Evolutionary conservation across 257 asterid species (phyloP), one percentile per base, ranked within the genome.

Genomic region (Anisodus tanguticus): DNA sequence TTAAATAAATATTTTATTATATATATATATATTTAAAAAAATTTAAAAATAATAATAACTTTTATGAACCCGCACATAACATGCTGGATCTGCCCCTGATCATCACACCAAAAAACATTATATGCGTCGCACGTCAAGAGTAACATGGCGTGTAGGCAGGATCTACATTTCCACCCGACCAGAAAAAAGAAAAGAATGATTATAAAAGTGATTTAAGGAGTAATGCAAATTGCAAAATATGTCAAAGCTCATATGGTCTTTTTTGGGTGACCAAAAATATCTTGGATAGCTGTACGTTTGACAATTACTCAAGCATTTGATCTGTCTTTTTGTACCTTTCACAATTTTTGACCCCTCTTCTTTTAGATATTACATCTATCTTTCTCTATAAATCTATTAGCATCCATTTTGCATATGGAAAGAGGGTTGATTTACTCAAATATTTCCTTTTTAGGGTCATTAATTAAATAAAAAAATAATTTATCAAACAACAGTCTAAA

Each of bases 221-320:
- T 55, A 55, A 57, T 62, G 69, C 69, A 62, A 62, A 22, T 9
- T 62, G 69, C 69, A 62, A 62, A 62, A 62, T 62, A 62, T 19
- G 68, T 19, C 68, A 19, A 62, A 62, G 39, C 5, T 62, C 2
- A n/a, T 3, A 19, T 62, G 8, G 1, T 4, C 19, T 15, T 55
- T 15, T 62, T 22, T 22, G 7, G 3, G 39, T 9, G 68, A 62
- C 68, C 68, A 62, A 9, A 62, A 60, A 62, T 16, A 59, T 17
- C 64, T 59, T 59, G 64, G 8, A 58, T 66, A 8, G 81, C 63
- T 76, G 81, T 76, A 51, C 51, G 22, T 76, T 76, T 76, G 63
- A 51, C 81, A 76, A 51, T 12, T 76, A 51, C 63, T 12, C 63
- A 3, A 76, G 81, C 22, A 49, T 11, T 51, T 76, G 22, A 76